Percentiles rank a stretch among this genome's conserved stretches.
phyloP scores from a whole-genome alignment of 2,329 filamentous ascomycete genomes.

The Diplodia scrobiculata region DNA sequence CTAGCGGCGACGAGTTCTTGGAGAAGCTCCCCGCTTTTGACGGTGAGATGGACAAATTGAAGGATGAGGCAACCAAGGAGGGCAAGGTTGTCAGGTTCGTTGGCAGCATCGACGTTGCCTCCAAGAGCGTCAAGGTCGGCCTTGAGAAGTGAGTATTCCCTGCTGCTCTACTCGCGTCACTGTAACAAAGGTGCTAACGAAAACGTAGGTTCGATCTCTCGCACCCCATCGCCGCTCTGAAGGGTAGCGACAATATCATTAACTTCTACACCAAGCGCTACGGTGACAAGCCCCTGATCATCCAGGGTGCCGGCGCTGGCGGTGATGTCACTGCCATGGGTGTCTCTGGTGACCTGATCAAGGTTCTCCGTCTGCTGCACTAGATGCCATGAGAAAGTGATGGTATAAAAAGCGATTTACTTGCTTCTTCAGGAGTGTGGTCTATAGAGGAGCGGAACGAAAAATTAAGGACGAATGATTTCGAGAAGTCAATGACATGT shows the following conservation, averaged over 20 bases:
- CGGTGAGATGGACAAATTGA: conserved; percentile 82
- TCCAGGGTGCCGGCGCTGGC: conserved; percentile 89
- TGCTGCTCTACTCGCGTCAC: neutral
- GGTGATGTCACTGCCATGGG: conserved; percentile 98
- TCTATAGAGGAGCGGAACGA: neutral
- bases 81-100: conserved; percentile 95
- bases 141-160: conserved; percentile 67
- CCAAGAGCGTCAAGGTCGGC: conserved; percentile 83
- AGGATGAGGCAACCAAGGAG: conserved; percentile 78
- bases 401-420: neutral
- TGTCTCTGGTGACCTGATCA: conserved; percentile 88
- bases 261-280: conserved; percentile 98
- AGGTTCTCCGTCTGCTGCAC: conserved; percentile 61
- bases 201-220: conserved; percentile 63
- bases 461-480: neutral
- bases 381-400: neutral
- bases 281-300: conserved; percentile 83
- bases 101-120: conserved; percentile 84
- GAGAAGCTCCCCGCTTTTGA: conserved; percentile 79
- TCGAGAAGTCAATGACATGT: neutral
- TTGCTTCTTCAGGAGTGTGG: neutral
- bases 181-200: neutral
- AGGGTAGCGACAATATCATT: conserved; percentile 98
- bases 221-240: conserved; percentile 88
- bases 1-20: conserved; percentile 84